Percentiles rank a stretch among this genome's conserved stretches.
Conservation (phyloP, 2,329 filamentous ascomycete species). For the Sclerotinia nivalis region DNA sequence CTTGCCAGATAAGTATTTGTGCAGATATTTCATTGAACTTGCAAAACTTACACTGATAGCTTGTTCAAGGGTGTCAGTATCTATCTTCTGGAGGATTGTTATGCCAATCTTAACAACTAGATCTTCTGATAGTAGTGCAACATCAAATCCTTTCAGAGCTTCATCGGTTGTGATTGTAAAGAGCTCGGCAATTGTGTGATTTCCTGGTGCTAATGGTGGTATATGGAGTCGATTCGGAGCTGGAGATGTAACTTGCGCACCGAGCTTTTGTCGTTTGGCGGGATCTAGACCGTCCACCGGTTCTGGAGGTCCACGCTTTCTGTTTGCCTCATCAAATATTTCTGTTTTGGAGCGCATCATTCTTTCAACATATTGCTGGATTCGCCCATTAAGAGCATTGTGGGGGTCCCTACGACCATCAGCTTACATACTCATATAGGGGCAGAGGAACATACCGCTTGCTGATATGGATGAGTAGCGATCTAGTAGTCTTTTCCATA, state of each 20-base stretch:
- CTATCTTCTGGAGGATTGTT: conserved; percentile 71
- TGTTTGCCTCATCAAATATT: conserved; percentile 73
- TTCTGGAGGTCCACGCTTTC: conserved; percentile 74
- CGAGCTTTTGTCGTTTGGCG: conserved; percentile 78
- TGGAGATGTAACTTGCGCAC: conserved; percentile 47
- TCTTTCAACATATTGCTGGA: conserved; percentile 85
- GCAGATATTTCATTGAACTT: conserved; percentile 20
- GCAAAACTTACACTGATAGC: conserved; percentile 65
- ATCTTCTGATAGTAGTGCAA: conserved; percentile 72
- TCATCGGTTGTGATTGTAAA: conserved; percentile 81
- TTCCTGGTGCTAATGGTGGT: conserved; percentile 71
- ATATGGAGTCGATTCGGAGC: conserved; percentile 43
- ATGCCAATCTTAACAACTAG: conserved; percentile 81
- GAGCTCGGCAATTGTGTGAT: conserved; percentile 76
- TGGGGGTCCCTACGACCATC: conserved; percentile 67
- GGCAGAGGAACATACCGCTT: conserved; percentile 60
- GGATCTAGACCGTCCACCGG: conserved; percentile 70
- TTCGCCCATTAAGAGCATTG: conserved; percentile 71
- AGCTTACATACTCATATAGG: conserved; percentile 29
- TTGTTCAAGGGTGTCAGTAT: conserved; percentile 66
- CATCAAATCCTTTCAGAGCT: conserved; percentile 77
- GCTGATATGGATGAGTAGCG: conserved; percentile 78
- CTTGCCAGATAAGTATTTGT: conserved; percentile 13
- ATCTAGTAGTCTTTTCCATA: conserved; percentile 89
- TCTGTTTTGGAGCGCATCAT: conserved; percentile 77